Evolutionary conservation across 495 filamentous ascomycete species (phyloP).

Genomic region (Daldinia decipiens): DNA sequence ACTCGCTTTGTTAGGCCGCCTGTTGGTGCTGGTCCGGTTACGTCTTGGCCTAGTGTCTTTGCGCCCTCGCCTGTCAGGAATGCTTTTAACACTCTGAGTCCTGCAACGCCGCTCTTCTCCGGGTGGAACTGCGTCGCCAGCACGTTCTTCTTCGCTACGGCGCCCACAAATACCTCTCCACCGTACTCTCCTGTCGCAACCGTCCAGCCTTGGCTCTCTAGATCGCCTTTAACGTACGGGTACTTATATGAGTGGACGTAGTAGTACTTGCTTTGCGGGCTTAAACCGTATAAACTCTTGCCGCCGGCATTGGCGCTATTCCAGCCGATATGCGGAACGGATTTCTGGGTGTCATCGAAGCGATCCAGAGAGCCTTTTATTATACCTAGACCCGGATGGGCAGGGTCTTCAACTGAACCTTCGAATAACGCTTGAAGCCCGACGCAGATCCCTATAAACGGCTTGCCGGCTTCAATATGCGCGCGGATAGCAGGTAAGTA

Average conservation of each 20-base stretch:
- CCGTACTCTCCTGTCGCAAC: constrained; percentile 91
- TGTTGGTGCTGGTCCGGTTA: constrained; percentile 40
- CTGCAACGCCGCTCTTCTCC: constrained; percentile 93
- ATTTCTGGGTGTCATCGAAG: constrained; percentile 80
- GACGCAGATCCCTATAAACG: constrained; percentile 98
- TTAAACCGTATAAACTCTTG: constrained; percentile 75
- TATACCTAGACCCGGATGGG: constrained; percentile 75
- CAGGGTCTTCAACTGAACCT: constrained; percentile 79
- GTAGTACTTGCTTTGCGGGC: constrained; percentile 90
- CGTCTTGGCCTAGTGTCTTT: constrained; percentile 47
- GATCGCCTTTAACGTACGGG: constrained; percentile 72
- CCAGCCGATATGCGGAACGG: constrained; percentile 98
- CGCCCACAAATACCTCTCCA: constrained; percentile 89
- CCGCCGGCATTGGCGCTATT: constrained; percentile 75
- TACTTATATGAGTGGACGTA: constrained; percentile 96
- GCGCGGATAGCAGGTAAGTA: constrained; percentile 81
- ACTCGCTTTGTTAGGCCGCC: constrained; percentile 84
- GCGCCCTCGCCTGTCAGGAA: constrained; percentile 78
- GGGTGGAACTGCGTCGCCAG: constrained; percentile 97
- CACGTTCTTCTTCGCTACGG: constrained; percentile 82
- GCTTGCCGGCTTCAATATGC: constrained; percentile 87
- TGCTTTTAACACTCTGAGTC: constrained; percentile 81
- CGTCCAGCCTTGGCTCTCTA: constrained; percentile 84
- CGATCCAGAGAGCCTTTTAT: constrained; percentile 76
- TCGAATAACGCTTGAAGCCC: constrained; percentile 91